Percentiles rank a stretch among this genome's conserved stretches.
Conservation (phyloP, 441 rosid genomes). For the Populus hybrid region DNA sequence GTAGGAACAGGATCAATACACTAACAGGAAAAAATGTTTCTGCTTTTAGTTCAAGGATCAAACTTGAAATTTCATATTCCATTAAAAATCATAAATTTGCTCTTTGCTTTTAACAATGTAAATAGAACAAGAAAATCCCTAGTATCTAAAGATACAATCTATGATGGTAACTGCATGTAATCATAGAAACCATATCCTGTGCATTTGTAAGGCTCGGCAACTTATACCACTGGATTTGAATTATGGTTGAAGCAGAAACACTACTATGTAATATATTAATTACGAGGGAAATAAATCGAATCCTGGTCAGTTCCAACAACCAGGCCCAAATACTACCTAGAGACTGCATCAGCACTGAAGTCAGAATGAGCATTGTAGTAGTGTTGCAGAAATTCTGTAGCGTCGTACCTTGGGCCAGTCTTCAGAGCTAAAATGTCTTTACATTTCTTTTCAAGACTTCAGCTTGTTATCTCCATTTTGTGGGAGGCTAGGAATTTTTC, state of each 20-base stretch:
- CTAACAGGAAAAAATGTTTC: too few species aligned
- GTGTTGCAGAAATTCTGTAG: slow-evolving; percentile 15
- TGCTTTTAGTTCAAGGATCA: background rate
- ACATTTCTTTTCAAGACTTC: slow-evolving; percentile 28
- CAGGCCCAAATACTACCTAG: slow-evolving; percentile 19
- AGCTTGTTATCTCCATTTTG: slow-evolving; percentile 49
- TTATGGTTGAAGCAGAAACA: slow-evolving; percentile 21
- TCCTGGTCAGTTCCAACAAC: slow-evolving; percentile 24
- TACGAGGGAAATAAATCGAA: slow-evolving; percentile 23
- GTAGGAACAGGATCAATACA: too few species aligned
- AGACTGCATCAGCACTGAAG: slow-evolving; percentile 24
- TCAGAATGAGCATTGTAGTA: slow-evolving; percentile 18
- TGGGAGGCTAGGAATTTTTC: slow-evolving; percentile 32
- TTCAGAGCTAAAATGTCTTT: slow-evolving; percentile 24
- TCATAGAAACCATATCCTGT: slow-evolving; percentile 17
- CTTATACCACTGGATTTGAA: slow-evolving; percentile 25
- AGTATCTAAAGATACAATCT: slow-evolving; percentile 26
- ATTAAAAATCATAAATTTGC: slow-evolving; percentile 21
- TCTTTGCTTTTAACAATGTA: slow-evolving; percentile 18
- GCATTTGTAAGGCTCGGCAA: slow-evolving; percentile 27
- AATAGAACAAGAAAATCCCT: slow-evolving; percentile 19
- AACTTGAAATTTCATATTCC: slow-evolving; percentile 21
- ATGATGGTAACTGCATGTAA: slow-evolving; percentile 12
- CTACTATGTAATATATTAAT: slow-evolving; percentile 19
- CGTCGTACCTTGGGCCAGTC: slow-evolving; percentile 28